A percentile compares a stretch with the other conserved stretches of the same genome.
Conservation (phyloP, 2,329 filamentous ascomycete species). For the Penicillium sp. region DNA sequence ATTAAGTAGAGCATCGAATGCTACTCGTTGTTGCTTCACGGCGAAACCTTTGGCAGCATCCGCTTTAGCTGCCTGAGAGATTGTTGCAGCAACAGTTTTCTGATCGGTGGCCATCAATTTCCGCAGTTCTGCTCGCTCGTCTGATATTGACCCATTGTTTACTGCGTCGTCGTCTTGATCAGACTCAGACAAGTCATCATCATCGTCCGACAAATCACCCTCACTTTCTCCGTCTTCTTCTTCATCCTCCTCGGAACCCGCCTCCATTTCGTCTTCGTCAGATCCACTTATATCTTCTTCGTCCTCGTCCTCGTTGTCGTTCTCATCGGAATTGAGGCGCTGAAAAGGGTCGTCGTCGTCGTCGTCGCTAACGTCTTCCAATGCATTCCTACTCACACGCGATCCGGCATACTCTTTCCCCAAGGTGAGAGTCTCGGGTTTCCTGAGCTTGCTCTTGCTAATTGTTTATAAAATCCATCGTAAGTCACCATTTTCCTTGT, state of each 20-base stretch:
- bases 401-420: slow-evolving; percentile 79
- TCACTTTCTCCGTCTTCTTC: slow-evolving; percentile 29
- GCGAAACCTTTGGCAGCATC: slow-evolving; percentile 83
- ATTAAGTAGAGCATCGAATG: slow-evolving; percentile 85
- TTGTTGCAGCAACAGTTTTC: slow-evolving; percentile 60
- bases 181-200: slow-evolving; percentile 23
- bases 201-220: slow-evolving; percentile 26
- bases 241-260: slow-evolving; percentile 19
- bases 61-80: slow-evolving; percentile 64
- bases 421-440: slow-evolving; percentile 63
- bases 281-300: slow-evolving; percentile 13
- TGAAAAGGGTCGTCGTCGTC: slow-evolving; percentile 47
- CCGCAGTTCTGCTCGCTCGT: slow-evolving; percentile 57
- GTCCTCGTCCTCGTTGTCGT: slow-evolving; percentile 21
- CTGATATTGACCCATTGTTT: slow-evolving; percentile 23
- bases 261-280: slow-evolving; percentile 3
- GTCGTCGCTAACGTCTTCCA: slow-evolving; percentile 54
- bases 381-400: slow-evolving; percentile 65
- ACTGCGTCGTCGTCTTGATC: slow-evolving; percentile 24
- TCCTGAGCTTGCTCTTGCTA: slow-evolving; percentile 78
- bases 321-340: slow-evolving; percentile 30
- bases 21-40: slow-evolving; percentile 77
- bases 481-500: slow-evolving; percentile 33
- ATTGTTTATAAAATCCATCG: slow-evolving; percentile 40
- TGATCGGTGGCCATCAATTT: slow-evolving; percentile 66